Conservation (phyloP, 805 yeast species). For the Yarrowia porcina region DNA sequence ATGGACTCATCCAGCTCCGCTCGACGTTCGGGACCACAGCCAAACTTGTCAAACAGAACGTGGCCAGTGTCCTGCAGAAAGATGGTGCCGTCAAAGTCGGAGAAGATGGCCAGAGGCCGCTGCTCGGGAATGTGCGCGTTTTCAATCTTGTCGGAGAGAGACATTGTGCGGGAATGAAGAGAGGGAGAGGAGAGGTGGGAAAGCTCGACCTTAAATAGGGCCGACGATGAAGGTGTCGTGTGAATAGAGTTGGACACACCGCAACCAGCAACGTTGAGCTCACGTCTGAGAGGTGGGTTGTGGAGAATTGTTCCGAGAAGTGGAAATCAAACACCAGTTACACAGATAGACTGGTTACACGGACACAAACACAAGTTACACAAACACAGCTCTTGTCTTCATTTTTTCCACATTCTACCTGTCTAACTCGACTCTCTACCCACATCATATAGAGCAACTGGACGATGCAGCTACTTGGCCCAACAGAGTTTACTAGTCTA, state of each 20-base stretch:
- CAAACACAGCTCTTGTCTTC: too few relatives aligned
- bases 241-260: neutral
- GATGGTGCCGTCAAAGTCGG: constrained; percentile 47
- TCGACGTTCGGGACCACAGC: constrained; percentile 43
- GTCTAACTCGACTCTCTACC: too few relatives aligned
- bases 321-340: too few relatives aligned
- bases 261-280: constrained; percentile 9
- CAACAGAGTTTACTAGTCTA: neutral
- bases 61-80: constrained; percentile 48
- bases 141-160: constrained; percentile 13
- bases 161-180: neutral
- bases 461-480: neutral
- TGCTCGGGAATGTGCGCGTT: constrained; percentile 25
- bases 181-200: neutral
- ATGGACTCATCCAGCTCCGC: constrained; percentile 41
- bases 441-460: neutral
- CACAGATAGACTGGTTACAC: too few relatives aligned
- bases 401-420: too few relatives aligned
- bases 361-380: too few relatives aligned
- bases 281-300: constrained; percentile 3
- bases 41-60: constrained; percentile 44
- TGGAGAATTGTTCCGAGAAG: too few relatives aligned
- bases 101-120: constrained; percentile 30
- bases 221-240: neutral
- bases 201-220: neutral